Base-by-base conservation (phyloP, 192 early-diverging fungal species). In the Rhizophagus prolifer region DNA sequence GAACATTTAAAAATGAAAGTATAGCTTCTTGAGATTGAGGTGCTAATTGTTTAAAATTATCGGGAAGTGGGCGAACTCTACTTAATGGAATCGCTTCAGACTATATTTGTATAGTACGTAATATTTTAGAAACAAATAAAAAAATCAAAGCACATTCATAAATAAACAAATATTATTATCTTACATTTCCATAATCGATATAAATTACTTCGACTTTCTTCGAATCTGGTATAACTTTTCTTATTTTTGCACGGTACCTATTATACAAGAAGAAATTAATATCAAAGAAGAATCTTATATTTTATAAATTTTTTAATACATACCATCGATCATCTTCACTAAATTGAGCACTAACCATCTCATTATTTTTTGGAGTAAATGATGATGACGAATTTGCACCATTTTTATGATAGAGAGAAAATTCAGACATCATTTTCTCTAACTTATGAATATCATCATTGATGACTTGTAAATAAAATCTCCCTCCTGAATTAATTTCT, bases 131-230 rank as follows among this genome's bases (percentile, higher is more conserved):
- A 46, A 25, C n/a, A n/a, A n/a, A n/a, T n/a, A 26, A 41, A 44
- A 46, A 25, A 10, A n/a, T 44, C 41, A 44, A 44, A 4, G 10
- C 10, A 69, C n/a, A 9, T 12, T 23, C n/a, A 4, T 54, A 36
- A 62, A 41, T 25, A 31, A 16, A 19, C 2, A 71, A 26, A 31
- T 58, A 7, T n/a, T 34, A n/a, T 67, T 26, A 81, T 12, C 82
- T 76, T 86, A 85, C 83, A 84, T 99, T 99, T 63, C 97, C 97
- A 85, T 95, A 98, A 85, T 99, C 97, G 61, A 97, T 82, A 81
- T 97, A 99, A 8, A 89, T 74, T 3, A 99, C 92, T 47, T 93
- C 85, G 68, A 86, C 91, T 78, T 79, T 89, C 88, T 83, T 81
- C 63, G 81, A 79, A 14, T 88, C 91, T 2, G 88, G 76, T 46